phyloP scores from a whole-genome alignment of 352 stramenopile genomes.

The Phytophthora ramorum region DNA sequence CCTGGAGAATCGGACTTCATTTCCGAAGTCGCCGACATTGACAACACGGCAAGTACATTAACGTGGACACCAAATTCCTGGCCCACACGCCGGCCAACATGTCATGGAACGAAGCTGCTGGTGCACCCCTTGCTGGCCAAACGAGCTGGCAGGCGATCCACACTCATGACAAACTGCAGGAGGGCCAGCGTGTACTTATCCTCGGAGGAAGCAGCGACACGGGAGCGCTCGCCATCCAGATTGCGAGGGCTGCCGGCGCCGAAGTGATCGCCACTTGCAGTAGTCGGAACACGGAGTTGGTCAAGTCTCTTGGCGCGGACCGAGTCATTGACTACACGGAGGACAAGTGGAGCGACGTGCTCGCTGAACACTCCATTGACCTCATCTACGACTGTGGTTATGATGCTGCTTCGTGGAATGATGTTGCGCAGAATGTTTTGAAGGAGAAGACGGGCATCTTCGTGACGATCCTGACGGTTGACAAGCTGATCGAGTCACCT shows the following conservation, averaged over 20 bases:
- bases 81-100: constrained; percentile 39
- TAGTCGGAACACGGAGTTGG: constrained; percentile 45
- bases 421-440: constrained; percentile 42
- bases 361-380: constrained; percentile 40
- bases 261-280: constrained; percentile 46
- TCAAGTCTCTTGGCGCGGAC: constrained; percentile 54
- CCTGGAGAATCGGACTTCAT: background rate
- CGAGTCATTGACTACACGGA: constrained; percentile 61
- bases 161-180: constrained; percentile 35
- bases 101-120: constrained; percentile 40
- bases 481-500: constrained; percentile 4
- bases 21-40: background rate
- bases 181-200: constrained; percentile 18
- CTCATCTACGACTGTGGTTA: constrained; percentile 44
- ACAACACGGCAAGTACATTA: constrained; percentile 39
- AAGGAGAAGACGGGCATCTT: constrained; percentile 47
- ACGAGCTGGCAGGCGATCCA: constrained; percentile 42
- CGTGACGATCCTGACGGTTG: constrained; percentile 41
- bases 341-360: constrained; percentile 51
- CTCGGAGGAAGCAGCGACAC: constrained; percentile 65
- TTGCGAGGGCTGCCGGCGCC: constrained; percentile 53
- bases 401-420: constrained; percentile 41
- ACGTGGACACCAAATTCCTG: constrained; percentile 27
- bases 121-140: constrained; percentile 22
- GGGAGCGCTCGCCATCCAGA: constrained; percentile 61